A percentile compares a stretch with the other conserved stretches of the same genome.
phyloP scores from a whole-genome alignment of 768 basidiomycete genomes.

The Tremella yokohamensis region DNA sequence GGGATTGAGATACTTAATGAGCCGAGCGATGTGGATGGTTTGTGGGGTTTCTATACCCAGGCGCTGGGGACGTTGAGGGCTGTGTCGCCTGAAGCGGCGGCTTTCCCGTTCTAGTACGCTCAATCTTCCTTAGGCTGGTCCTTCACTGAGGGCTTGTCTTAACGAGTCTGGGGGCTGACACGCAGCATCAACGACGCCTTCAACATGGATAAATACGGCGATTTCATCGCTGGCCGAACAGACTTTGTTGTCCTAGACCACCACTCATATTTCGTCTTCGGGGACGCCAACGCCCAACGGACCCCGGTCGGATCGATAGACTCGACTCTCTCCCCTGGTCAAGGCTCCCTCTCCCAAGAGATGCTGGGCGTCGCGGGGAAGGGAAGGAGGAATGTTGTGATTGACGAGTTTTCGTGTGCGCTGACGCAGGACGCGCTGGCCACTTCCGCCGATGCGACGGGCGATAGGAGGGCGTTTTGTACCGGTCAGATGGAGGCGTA shows the following conservation, averaged over 20 bases:
- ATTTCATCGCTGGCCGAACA: slow-evolving; percentile 37
- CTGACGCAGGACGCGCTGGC: slow-evolving; percentile 56
- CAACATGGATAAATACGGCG: slow-evolving; percentile 38
- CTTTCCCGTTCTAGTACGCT: slow-evolving; percentile 46
- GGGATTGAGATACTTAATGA: slow-evolving; percentile 50
- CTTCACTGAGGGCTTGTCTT: too few relatives aligned
- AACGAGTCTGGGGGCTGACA: too few relatives aligned
- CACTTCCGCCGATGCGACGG: slow-evolving; percentile 54
- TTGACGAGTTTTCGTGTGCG: slow-evolving; percentile 58
- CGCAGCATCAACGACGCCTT: slow-evolving; percentile 40
- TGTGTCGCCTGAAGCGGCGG: slow-evolving; percentile 35
- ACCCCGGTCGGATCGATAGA: slow-evolving; percentile 40
- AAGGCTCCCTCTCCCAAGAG: slow-evolving; percentile 26
- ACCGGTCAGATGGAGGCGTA: slow-evolving; percentile 62
- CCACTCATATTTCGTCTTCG: slow-evolving; percentile 36
- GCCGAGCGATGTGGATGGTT: slow-evolving; percentile 38
- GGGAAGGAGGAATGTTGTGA: slow-evolving; percentile 30
- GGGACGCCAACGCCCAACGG: slow-evolving; percentile 22
- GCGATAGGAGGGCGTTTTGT: slow-evolving; percentile 59
- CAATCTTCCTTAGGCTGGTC: too few relatives aligned
- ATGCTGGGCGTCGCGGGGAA: slow-evolving; percentile 41
- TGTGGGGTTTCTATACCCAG: slow-evolving; percentile 36
- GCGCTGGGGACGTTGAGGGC: slow-evolving; percentile 27
- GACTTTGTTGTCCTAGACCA: slow-evolving; percentile 52
- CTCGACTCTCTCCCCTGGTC: slow-evolving; percentile 37